Base-by-base conservation (phyloP, 768 basidiomycete genomes). In the Serpula lacrymans region DNA sequence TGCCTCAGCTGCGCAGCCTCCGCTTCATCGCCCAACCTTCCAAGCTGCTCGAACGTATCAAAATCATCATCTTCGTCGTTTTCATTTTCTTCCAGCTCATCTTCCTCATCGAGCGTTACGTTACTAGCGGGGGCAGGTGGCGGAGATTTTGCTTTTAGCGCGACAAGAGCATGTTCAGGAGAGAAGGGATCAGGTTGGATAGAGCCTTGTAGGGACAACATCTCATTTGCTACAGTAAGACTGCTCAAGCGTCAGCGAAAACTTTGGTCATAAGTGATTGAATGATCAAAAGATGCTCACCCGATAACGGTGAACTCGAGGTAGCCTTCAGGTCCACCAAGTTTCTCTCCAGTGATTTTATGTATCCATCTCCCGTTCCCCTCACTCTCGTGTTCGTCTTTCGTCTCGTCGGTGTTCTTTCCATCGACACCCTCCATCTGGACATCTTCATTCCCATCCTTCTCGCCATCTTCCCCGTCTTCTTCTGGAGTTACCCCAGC, bases 281-380 rank as follows among this genome's bases (percentile, higher is more conserved):
- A 32, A 13, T 27, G 12, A 12, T 3, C 22, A 12, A 16, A 30
- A 20, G 27, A 9, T 9, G 66, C 81, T 42, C 53, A 89, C 93
- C 92, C 92, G 34, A 93, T 82, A 24, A 96, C 89, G 0, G 85
- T 92, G 54, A 95, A 93, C 48, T 84, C 78, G 35, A 94, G 59
- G 39, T 72, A 70, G 10, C 86, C 82, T 34, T 78, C 73, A 7
- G 67, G 59, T 14, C 80, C 84, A 1, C 92, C 92, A 3, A 97
- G 67, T 27, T 63, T 69, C 41, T 78, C 74, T 8, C 79, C 82
- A 5, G 88, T 90, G 16, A 74, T 46, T 39, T 74, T 80, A 53
- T 85, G 80, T 39, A 88, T 75, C 93, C 94, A 97, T 49, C 75
- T 72, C 11, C 93, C 93, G 13, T 74, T 72, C 16, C 68, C 65